phyloP scores from a whole-genome alignment of 2,329 filamentous ascomycete species.

The Boeremia lycopersici region DNA sequence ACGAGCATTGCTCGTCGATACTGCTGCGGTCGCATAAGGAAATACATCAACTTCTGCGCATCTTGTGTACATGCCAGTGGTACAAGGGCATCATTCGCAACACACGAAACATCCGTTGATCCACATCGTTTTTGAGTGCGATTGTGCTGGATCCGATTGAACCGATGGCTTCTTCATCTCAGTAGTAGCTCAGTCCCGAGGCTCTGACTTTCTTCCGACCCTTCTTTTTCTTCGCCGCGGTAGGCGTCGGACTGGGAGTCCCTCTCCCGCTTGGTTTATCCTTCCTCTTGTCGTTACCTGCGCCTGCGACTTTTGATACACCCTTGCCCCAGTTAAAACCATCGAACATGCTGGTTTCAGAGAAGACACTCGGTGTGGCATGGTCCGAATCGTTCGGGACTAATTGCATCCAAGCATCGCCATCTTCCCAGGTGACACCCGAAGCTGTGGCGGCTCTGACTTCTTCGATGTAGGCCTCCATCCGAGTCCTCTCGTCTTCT shows the following conservation, averaged over 20 bases:
- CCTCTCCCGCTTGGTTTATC: constrained; percentile 18
- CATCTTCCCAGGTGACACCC: constrained; percentile 36
- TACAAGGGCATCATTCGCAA: constrained; percentile 13
- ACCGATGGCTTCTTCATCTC: neutral
- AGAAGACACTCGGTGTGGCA: constrained; percentile 24
- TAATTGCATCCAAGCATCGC: constrained; percentile 29
- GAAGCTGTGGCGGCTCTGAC: constrained; percentile 34
- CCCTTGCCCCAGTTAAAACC: constrained; percentile 26
- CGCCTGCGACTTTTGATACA: constrained; percentile 21
- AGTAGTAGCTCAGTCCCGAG: constrained; percentile 40
- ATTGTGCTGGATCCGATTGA: neutral
- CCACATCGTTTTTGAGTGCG: neutral
- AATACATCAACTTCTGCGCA: neutral
- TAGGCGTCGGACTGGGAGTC: constrained; percentile 20
- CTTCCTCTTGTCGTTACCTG: constrained; percentile 15
- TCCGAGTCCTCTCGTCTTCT: constrained; percentile 30
- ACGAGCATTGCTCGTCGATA: neutral
- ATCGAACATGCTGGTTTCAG: constrained; percentile 22
- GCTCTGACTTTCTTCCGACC: constrained; percentile 33
- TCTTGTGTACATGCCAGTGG: constrained; percentile 7
- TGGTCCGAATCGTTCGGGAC: constrained; percentile 24
- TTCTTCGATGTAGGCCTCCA: constrained; percentile 39
- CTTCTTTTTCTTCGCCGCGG: constrained; percentile 28
- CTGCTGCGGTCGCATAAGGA: neutral
- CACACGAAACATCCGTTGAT: neutral